Evolutionary conservation across 257 asterid genomes (phyloP), one percentile per base, ranked within the genome.

Genomic region (Solanum appendiculatum): DNA sequence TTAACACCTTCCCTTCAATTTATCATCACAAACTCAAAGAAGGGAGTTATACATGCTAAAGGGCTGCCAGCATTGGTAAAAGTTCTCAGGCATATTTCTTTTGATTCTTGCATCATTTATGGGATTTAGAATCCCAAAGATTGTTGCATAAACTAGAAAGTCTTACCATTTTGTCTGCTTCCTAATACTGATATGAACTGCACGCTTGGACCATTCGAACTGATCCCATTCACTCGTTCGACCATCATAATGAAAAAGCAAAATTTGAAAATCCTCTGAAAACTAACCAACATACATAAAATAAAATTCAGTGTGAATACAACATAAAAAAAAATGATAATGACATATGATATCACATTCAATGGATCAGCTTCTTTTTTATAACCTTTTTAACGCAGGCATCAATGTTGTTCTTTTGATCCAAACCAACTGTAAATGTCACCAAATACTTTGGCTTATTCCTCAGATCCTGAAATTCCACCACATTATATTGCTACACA

Each of bases 191-290:
- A 97, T 92, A 92, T 97, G 99, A 90, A 97, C 87, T 86, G 99
- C 99, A 84, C 85, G 95, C 89, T 87, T 91, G 54, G 99, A 95
- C 99, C 99, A 96, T 91, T 97, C 99, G 92, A 96, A 95, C 86
- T 95, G 92, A 88, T 97, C 99, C 99, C 99, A 97, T 89, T 97
- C 99, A 91, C 85, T 97, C 87, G 99, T 93, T 60, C 40, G 94
- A 63, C 99, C 99, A 92, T 97, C 99, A 85, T 97, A 97, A 91
- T 97, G 99, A 83, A 97, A 97, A 88, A 97, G 99, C 94, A 97
- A 83, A 83, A 97, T 97, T 90, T 97, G 99, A 78, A 97, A 97
- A 89, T 97, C 97, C 80, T 97, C 96, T 48, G 99, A 95, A 89
- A 97, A 97, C 99, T 97, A 88, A 89, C 90, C 63, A 85, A 68